A percentile compares a stretch with the other conserved stretches of the same genome.
phyloP scores from a whole-genome alignment of 306 rosid genomes.

The Lithocarpus polystachyus region DNA sequence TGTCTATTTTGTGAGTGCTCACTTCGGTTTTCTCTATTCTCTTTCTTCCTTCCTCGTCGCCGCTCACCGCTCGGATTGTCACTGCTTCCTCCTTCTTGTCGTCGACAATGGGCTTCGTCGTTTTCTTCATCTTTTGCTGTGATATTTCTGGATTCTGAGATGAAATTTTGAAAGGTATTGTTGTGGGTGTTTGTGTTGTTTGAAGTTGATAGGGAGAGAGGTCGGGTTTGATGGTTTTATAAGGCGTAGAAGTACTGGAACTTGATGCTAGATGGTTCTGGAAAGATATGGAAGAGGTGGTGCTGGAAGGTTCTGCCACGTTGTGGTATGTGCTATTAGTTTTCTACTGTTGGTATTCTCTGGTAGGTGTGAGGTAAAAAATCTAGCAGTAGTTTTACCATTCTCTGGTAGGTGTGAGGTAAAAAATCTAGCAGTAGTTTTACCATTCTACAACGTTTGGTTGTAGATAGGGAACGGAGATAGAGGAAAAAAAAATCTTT shows the following conservation, averaged over 20 bases:
- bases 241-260: conserved; percentile 6
- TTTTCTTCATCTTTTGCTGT: neutral
- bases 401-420: neutral
- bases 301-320: conserved; percentile 30
- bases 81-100: conserved; percentile 41
- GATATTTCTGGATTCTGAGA: no score
- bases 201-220: rapidly evolving
- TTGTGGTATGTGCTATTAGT: neutral
- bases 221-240: neutral
- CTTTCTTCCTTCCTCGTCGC: conserved; percentile 65
- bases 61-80: conserved; percentile 54
- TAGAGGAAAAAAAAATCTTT: no score
- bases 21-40: conserved; percentile 53
- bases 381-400: no score
- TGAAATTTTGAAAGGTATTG: no score
- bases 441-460: no score
- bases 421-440: no score
- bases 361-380: neutral
- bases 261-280: conserved; percentile 4
- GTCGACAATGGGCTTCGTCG: conserved; percentile 62
- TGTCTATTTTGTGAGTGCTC: conserved; percentile 53
- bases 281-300: neutral
- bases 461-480: no score
- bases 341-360: no score
- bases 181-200: neutral